phyloP scores from a whole-genome alignment of 352 stramenopile species.

The Globisporangium irregulare region DNA sequence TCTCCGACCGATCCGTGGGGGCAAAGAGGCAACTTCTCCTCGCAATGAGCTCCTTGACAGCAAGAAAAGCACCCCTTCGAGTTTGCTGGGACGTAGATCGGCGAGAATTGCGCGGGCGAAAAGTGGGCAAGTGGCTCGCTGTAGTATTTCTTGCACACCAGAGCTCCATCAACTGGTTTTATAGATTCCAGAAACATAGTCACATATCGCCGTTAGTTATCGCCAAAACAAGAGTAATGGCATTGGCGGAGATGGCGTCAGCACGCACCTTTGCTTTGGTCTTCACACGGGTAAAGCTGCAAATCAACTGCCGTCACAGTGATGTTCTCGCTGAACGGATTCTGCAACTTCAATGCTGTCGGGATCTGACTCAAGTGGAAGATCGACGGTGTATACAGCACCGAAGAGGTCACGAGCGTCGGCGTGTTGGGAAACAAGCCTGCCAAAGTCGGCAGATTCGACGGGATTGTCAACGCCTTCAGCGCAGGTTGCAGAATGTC shows the following conservation, averaged over 20 bases:
- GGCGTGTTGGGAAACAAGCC: conserved; percentile 66
- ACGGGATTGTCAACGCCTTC: conserved; percentile 46
- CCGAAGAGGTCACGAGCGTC: conserved; percentile 70
- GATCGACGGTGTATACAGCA: conserved; percentile 73
- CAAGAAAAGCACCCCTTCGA: conserved; percentile 72
- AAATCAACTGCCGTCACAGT: conserved; percentile 64
- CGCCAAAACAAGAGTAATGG: not conserved
- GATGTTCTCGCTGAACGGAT: conserved; percentile 81
- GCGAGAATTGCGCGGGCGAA: conserved; percentile 47
- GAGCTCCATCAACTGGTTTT: conserved; percentile 28
- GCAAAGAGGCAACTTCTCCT: conserved; percentile 54
- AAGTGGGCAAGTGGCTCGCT: conserved; percentile 60
- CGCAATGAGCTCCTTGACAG: conserved; percentile 61
- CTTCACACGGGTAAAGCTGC: conserved; percentile 72
- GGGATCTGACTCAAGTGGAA: conserved; percentile 67
- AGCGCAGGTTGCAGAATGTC: conserved; percentile 70
- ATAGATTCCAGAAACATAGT: not conserved
- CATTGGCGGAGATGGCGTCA: not conserved
- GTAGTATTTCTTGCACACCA: conserved; percentile 78
- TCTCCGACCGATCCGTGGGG: conserved; percentile 39
- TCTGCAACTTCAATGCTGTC: conserved; percentile 69
- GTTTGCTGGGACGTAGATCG: conserved; percentile 74
- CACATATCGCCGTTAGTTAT: not conserved
- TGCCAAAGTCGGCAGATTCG: conserved; percentile 50
- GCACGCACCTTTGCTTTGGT: conserved; percentile 48